Evolutionary conservation across 495 filamentous ascomycete genomes (phyloP), one percentile per base, ranked within the genome.

Genomic region (Elasticomyces elasticus): DNA sequence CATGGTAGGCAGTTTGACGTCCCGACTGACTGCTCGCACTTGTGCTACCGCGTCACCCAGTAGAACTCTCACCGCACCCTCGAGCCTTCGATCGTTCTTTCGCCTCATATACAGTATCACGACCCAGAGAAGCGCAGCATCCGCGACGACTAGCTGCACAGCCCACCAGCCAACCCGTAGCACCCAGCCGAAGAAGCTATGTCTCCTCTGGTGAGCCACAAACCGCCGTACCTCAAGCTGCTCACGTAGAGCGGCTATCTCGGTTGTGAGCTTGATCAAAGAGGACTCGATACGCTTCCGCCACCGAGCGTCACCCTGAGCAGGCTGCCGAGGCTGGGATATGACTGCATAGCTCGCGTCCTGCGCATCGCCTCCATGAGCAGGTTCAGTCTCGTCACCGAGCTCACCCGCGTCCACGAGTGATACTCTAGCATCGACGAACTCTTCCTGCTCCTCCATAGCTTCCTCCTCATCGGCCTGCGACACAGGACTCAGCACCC

Each of bases 241-340:
- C 68, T 98, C 92, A 22, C 92, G 77, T 58, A 95, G 72, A n/a
- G 92, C 92, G 3, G 92, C 87, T 17, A 97, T 80, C 69, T 98
- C 92, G 13, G 90, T 83, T 37, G 89, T 92, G 74, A 98, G 83
- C 61, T 86, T 86, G 38, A 90, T 84, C 51, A 97, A 79, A 26
- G 89, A 87, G 40, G 84, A 78, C 70, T 97, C 91, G 58, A 97
- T 86, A 54, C 85, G 76, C 56, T 79, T 81, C 22, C 84, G 81
- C 87, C 91, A 95, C 61, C 78, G 79, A 37, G 69, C 64, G 51
- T 69, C 48, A 23, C 19, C 49, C 7, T 10, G n/a, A 1, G 10
- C 20, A 17, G 43, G n/a, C 38, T 71, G 70, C n/a, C 24, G 52
- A 55, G 35, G 35, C 3, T 22, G 40, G n/a, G 28, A 15, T 6